phyloP scores from a whole-genome alignment of 306 rosid genomes.

The Sesbania bispinosa region DNA sequence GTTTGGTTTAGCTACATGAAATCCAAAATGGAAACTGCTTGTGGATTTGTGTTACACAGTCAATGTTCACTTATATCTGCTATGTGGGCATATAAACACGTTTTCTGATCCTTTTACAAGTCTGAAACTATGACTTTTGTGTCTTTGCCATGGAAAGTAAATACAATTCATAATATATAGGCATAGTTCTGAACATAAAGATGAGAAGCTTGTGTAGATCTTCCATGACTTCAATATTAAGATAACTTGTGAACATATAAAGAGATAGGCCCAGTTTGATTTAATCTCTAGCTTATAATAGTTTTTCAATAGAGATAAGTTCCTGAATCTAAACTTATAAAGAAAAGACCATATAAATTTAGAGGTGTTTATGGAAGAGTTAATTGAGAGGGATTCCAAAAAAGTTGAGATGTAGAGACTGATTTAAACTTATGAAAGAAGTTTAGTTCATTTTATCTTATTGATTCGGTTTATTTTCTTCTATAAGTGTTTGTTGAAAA shows the following conservation, averaged over 20 bases:
- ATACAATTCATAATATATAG: slow-evolving; percentile 3
- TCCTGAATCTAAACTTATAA: too few relatives aligned
- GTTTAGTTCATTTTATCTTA: too few relatives aligned
- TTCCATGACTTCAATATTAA: slow-evolving; percentile 17
- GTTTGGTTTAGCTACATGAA: background rate
- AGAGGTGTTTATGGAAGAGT: too few relatives aligned
- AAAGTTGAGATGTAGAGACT: too few relatives aligned
- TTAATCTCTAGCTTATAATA: too few relatives aligned
- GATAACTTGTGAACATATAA: background rate
- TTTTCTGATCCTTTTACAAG: background rate
- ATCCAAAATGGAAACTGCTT: background rate
- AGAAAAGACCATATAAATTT: too few relatives aligned
- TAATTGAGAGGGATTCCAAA: too few relatives aligned
- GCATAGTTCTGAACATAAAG: background rate
- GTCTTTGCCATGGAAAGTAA: background rate
- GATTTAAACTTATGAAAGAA: too few relatives aligned
- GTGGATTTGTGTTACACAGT: background rate
- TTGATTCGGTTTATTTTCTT: too few relatives aligned
- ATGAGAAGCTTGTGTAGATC: background rate
- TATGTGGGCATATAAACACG: background rate
- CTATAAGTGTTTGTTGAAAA: too few relatives aligned
- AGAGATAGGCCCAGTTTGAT: too few relatives aligned
- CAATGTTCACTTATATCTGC: background rate
- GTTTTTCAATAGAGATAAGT: too few relatives aligned
- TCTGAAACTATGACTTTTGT: background rate